Base-by-base conservation (phyloP, 2,329 filamentous ascomycete species). In the Colletotrichum magnum region DNA sequence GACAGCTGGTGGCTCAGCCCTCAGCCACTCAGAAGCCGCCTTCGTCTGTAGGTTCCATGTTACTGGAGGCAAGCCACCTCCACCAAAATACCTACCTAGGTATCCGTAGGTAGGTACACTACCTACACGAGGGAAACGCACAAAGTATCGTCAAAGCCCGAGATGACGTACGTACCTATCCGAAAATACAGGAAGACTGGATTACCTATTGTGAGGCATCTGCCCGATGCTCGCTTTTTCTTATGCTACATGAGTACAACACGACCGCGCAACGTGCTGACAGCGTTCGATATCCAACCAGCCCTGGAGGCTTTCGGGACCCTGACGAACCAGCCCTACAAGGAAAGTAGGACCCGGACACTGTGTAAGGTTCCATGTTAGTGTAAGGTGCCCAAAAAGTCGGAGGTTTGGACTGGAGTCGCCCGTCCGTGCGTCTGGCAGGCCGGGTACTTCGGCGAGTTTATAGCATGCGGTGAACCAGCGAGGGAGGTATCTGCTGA, bases 1-100 rank as follows among this genome's bases (percentile, higher is more conserved):
- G 66, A 66, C 62, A 60, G n/a, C 51, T 39, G 56, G 66, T 69
- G 66, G 66, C 66, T 69, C 66, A 58, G 66, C 66, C 7, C 56
- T 56, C 66, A 66, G 54, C 66, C 61, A 60, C 66, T 57, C 12
- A 66, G 24, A 48, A 56, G 24, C 26, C 15, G 43, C 28, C 16
- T 26, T n/a, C 36, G 32, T 36, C 32, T 10, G 10, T 36, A 36
- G 32, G 32, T 9, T 36, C 32, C 32, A 3, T 7, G n/a, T 12
- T 66, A 45, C 41, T 28, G 66, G 43, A 47, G 26, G 62, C 51
- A 57, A 47, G 45, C 43, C 51, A 52, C 62, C 57, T 58, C 43
- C 67, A 69, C 56, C 16, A 43, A 43, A 12, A n/a, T 16, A 24
- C 21, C 21, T 24, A 24, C 21, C 21, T 24, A 24, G 21, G 21